Base-by-base conservation (phyloP, 495 filamentous ascomycete genomes). In the Cercophora newfieldiana region DNA sequence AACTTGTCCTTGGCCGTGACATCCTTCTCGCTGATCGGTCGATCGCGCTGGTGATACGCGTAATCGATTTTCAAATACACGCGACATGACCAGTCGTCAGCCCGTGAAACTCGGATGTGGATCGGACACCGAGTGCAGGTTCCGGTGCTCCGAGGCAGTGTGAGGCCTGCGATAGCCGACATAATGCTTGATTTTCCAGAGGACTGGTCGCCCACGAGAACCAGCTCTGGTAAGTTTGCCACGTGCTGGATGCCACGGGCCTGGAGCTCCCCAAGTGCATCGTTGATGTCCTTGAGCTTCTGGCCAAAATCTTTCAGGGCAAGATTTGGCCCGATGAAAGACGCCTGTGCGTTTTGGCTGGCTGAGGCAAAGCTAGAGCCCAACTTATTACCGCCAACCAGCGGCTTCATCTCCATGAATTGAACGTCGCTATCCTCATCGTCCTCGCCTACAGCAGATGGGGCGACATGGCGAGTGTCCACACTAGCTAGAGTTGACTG, bases 111-210 rank as follows among this genome's bases (percentile, higher is more conserved):
- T n/a, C 88, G 89, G 61, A 96, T 93, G 62, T 93, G 88, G 53
- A 93, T 79, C 0, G 91, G 91, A 63, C 91, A 94, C 0, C 90
- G 75, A 0, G 92, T 96, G 69, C 92, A 95, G 0, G 88, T 90
- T 0, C 87, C 90, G 0, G 82, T 80, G 63, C 81, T 84, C 2
- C 90, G 80, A 0, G 92, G 92, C 0, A 94, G 84, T 58, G 86
- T 87, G 56, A 96, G 89, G n/a, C 88, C 90, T 1, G 89, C 88
- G 33, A 95, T 87, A 0, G 88, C 90, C 29, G 92, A 91, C 74
- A 96, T 92, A 0, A 96, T 75, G 2, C 89, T 92, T 3, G 85
- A 89, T 68, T 96, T 96, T 0, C 92, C 92, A 0, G 91, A 87
- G 2, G 85, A 88, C 66, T 96, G 92, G 62, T 95, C 91, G 0